These are phyloP conservation scores for Lepiota venenata DNA, from an alignment of 768 basidiomycete species.

Conservation along the genomic window DNA sequence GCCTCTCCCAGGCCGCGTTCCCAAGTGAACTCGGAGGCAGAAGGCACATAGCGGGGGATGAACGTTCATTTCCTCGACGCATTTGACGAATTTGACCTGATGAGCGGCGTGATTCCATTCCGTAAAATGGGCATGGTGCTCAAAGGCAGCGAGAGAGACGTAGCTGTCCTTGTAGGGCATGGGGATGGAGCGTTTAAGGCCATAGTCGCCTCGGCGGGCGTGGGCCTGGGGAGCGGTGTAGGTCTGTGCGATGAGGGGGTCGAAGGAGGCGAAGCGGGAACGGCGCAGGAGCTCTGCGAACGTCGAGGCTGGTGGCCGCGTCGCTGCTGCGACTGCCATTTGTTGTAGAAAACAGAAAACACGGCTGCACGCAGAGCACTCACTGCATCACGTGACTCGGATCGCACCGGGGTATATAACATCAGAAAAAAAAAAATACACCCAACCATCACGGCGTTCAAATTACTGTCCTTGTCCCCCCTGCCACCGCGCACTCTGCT, in stretches of 20 bases:
- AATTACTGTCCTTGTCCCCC: constrained; percentile 75
- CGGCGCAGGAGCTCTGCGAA: constrained; percentile 77
- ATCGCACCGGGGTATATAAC: constrained; percentile 31
- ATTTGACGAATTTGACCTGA: constrained; percentile 64
- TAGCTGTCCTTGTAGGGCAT: constrained; percentile 59
- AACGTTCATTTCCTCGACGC: constrained; percentile 61
- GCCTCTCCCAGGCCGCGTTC: constrained; percentile 33
- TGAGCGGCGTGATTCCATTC: constrained; percentile 70
- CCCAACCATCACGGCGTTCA: constrained; percentile 60
- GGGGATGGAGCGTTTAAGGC: constrained; percentile 79
- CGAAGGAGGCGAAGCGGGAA: constrained; percentile 79
- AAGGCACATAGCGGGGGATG: constrained; percentile 21
- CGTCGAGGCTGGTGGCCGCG: constrained; percentile 48
- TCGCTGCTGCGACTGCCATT: constrained; percentile 22
- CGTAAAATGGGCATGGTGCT: constrained; percentile 71
- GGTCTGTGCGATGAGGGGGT: constrained; percentile 73
- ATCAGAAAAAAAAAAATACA: constrained; percentile 6
- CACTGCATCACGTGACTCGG: neutral
- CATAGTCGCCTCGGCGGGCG: constrained; percentile 78
- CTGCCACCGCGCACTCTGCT: constrained; percentile 27
- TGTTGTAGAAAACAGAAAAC: neutral
- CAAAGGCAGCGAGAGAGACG: constrained; percentile 65
- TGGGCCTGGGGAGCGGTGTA: constrained; percentile 70
- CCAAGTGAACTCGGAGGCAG: constrained; percentile 32
- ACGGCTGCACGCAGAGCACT: no score